Base-by-base conservation (phyloP, 352 stramenopile genomes). In the Globisporangium heterothallicum region DNA sequence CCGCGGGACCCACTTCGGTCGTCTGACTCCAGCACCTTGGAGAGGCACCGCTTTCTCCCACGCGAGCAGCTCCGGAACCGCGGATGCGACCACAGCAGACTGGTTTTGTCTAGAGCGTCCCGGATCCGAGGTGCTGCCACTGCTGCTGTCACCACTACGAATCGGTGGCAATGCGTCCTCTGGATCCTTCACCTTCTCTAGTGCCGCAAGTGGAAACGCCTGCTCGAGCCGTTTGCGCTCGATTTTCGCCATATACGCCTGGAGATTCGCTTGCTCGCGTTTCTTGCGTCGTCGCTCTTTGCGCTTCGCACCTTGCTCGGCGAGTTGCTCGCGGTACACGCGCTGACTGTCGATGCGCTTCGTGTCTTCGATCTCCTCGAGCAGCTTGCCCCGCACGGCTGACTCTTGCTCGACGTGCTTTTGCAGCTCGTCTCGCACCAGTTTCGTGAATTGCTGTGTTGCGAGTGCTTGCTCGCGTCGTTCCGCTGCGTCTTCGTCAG, bases 341-440 rank as follows among this genome's bases (percentile, higher is more conserved):
- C 59, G 58, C 57, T 85, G 76, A 16, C 78, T 72, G n/a, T 78
- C 62, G 18, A 85, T 66, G 18, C 69, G 65, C 27, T 64, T 56
- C 16, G 51, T 41, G 35, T 82, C 68, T 3, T 81, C 56, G 19
- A 67, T 53, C 19, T 59, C 66, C 43, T 67, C 35, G 18, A 81
- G 14, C 26, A 84, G 30, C 21, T 36, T 27, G 24, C 48, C 42
- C n/a, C 69, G 66, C 6, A 59, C 49, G 12, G 61, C 52, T 13
- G 51, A 38, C 40, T 84, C 68, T 3, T 46, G 47, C n/a, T 69
- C 49, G 7, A 71, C 24, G 22, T 67, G 58, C 24, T 58, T 49
- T 25, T 57, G 27, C 0, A 74, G 32, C 0, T 63, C 59, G 19
- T 50, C n/a, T 4, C n/a, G 48, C 10, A 70, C 51, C 7, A 66